These are phyloP conservation scores for Zopfochytrium polystomum DNA, from an alignment of 371 early-diverging fungal species.

Conservation along the genomic window DNA sequence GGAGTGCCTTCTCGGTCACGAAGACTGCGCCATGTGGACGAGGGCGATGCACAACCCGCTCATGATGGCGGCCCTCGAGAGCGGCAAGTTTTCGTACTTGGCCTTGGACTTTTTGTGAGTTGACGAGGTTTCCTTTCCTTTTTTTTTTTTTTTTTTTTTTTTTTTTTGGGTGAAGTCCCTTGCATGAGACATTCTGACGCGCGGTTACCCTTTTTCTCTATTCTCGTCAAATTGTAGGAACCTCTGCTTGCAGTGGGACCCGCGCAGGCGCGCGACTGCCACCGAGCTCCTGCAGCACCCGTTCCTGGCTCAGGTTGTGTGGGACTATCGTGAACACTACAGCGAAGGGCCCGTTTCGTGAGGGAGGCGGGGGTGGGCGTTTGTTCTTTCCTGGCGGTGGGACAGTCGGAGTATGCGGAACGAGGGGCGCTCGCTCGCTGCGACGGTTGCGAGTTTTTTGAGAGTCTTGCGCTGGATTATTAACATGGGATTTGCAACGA, in stretches of 20 bases:
- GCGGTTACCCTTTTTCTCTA: neutral
- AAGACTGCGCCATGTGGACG: conserved; percentile 13
- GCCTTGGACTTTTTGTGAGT: conserved; percentile 23
- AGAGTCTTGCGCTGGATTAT: neutral
- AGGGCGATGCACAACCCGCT: conserved; percentile 16
- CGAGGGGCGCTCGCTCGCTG: neutral
- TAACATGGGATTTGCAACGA: neutral
- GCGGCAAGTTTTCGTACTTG: conserved; percentile 9
- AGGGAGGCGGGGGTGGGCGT: neutral
- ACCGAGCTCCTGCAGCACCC: conserved; percentile 14
- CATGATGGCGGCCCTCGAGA: conserved; percentile 15
- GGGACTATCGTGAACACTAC: neutral
- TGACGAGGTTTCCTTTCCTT: neutral
- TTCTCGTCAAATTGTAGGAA: conserved; percentile 7
- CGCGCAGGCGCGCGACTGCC: conserved; percentile 15
- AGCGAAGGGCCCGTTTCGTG: neutral
- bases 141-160: conserved; percentile 4
- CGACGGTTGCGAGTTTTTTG: neutral
- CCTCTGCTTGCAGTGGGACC: conserved; percentile 25
- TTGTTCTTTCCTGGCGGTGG: conserved; percentile 2
- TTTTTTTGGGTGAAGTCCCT: too few relatives aligned
- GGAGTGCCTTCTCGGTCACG: conserved; percentile 1
- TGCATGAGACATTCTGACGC: neutral
- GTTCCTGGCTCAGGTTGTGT: conserved; percentile 3
- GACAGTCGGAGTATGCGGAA: neutral